phyloP scores from a whole-genome alignment of 352 stramenopile species.

The Thraustotheca clavata region DNA sequence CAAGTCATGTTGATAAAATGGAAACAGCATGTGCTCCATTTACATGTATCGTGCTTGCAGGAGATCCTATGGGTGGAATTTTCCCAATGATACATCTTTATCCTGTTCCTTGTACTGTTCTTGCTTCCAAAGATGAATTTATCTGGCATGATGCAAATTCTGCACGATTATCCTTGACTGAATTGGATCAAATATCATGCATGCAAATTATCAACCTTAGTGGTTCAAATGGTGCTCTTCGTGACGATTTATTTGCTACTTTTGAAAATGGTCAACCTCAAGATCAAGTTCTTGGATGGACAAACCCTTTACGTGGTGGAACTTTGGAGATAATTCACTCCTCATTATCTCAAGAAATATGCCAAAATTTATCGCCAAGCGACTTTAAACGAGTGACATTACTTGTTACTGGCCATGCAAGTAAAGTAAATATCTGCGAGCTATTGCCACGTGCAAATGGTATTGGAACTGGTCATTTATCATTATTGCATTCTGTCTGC shows the following conservation, averaged over 20 bases:
- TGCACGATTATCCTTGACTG: not conserved
- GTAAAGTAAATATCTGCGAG: conserved; percentile 58
- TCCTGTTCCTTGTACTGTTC: conserved; percentile 50
- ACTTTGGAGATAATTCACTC: conserved; percentile 44
- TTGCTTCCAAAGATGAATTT: conserved; percentile 60
- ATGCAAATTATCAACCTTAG: conserved; percentile 5
- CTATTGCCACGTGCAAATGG: conserved; percentile 35
- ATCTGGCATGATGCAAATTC: conserved; percentile 32
- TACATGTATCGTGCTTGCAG: conserved; percentile 51
- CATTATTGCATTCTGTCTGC: conserved; percentile 47
- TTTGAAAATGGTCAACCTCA: not conserved
- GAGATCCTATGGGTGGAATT: conserved; percentile 62
- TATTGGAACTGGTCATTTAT: conserved; percentile 42
- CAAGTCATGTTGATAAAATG: conserved; percentile 45
- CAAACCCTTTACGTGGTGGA: conserved; percentile 64
- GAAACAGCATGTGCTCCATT: conserved; percentile 56
- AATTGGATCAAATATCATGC: not conserved
- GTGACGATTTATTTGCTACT: conserved; percentile 14
- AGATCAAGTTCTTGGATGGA: conserved; percentile 2
- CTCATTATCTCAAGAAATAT: conserved; percentile 25
- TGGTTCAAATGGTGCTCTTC: not conserved
- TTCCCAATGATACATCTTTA: conserved; percentile 54
- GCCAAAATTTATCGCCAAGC: conserved; percentile 22
- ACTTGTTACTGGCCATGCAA: conserved; percentile 46
- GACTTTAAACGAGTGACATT: conserved; percentile 38